phyloP scores from a whole-genome alignment of 768 basidiomycete species.

The Russula virescens region DNA sequence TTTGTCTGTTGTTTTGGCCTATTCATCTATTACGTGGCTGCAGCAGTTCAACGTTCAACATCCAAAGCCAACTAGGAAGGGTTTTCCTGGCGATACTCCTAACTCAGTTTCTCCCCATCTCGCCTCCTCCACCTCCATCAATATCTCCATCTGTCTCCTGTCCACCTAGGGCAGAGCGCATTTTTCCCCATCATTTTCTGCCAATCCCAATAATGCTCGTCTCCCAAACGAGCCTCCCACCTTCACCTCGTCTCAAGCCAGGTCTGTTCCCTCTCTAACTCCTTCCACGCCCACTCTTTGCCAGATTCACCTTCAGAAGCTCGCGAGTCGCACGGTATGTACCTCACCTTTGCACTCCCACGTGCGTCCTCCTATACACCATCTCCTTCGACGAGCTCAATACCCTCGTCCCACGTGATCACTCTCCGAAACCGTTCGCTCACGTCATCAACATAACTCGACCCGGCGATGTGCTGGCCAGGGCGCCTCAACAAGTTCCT shows the following conservation, averaged over 20 bases:
- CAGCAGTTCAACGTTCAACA: conserved; percentile 43
- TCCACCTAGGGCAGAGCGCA: conserved; percentile 65
- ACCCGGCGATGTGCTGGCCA: no score
- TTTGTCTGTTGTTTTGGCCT: conserved; percentile 29
- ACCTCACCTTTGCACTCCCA: not conserved
- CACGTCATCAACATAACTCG: no score
- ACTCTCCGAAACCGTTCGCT: no score
- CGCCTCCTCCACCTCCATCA: conserved; percentile 20
- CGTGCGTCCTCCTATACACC: no score
- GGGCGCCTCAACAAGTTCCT: no score
- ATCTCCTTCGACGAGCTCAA: no score
- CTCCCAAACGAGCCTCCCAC: conserved; percentile 38
- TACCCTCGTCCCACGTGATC: no score
- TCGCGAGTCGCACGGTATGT: conserved; percentile 59
- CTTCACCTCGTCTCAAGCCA: conserved; percentile 28
- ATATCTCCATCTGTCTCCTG: conserved; percentile 28
- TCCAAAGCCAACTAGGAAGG: conserved; percentile 59
- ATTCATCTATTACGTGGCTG: conserved; percentile 24
- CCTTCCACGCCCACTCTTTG: conserved; percentile 26
- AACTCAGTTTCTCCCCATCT: conserved; percentile 36
- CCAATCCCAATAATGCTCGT: conserved; percentile 38
- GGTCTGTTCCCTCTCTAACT: conserved; percentile 38
- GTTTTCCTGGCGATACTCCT: conserved; percentile 44
- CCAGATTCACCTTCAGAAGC: conserved; percentile 48
- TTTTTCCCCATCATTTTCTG: conserved; percentile 66